These are phyloP conservation scores for Boletellus sp. DNA, from an alignment of 768 basidiomycete species.

Conservation along the genomic window DNA sequence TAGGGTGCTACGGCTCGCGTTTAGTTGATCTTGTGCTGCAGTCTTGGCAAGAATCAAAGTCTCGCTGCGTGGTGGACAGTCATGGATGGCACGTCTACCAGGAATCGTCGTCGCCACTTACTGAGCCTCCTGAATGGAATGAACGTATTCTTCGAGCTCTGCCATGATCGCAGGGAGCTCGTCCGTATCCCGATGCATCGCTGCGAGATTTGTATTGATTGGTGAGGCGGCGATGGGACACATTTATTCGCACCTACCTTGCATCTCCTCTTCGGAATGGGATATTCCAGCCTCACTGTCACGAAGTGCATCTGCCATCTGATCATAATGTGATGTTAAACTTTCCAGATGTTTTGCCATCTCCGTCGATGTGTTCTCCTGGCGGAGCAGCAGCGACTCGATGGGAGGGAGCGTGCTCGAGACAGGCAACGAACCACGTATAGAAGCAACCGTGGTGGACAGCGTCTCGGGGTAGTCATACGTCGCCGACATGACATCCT, in stretches of 20 bases:
- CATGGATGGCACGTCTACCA: background rate
- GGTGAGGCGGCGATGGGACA: background rate
- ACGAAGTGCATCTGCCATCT: constrained; percentile 66
- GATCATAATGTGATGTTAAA: constrained; percentile 69
- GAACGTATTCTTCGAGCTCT: constrained; percentile 61
- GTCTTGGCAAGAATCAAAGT: constrained; percentile 45
- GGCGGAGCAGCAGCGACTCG: constrained; percentile 39
- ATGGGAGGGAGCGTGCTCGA: constrained; percentile 38
- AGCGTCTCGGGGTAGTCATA: constrained; percentile 68
- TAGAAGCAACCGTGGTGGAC: constrained; percentile 48
- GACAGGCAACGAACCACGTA: constrained; percentile 50
- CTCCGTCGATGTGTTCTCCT: constrained; percentile 53
- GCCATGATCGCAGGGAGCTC: constrained; percentile 72
- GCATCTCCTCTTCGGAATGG: constrained; percentile 66
- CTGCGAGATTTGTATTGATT: constrained; percentile 33
- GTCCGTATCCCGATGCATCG: constrained; percentile 77
- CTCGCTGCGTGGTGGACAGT: constrained; percentile 39
- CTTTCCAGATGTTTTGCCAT: constrained; percentile 77
- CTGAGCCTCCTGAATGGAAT: constrained; percentile 54
- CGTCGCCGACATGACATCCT: constrained; percentile 63
- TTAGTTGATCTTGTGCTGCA: constrained; percentile 44
- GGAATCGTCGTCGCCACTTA: constrained; percentile 33
- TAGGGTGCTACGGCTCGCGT: constrained; percentile 46
- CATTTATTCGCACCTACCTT: constrained; percentile 40
- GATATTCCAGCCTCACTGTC: constrained; percentile 67